Evolutionary conservation across 2,329 filamentous ascomycete species (phyloP).

Genomic region (Microascus cirrosus): DNA sequence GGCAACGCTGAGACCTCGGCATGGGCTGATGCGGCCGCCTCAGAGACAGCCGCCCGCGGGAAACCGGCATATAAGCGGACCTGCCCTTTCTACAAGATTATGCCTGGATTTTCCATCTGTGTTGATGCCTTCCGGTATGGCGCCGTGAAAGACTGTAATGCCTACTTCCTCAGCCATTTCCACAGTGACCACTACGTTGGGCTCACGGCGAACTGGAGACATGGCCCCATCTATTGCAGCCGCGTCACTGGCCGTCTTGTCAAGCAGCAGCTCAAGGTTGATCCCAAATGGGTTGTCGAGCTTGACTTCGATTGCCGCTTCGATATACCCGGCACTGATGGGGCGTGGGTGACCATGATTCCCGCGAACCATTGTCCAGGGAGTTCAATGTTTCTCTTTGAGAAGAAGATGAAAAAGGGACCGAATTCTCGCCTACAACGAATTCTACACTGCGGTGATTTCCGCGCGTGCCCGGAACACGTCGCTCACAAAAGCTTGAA

Average conservation of each 20-base stretch:
- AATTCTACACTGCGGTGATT: slow-evolving; percentile 91
- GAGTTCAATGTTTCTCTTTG: slow-evolving; percentile 85
- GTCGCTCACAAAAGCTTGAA: slow-evolving; percentile 70
- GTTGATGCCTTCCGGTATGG: slow-evolving; percentile 96
- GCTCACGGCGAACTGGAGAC: slow-evolving; percentile 74
- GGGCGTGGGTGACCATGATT: slow-evolving; percentile 86
- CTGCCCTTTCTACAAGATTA: slow-evolving; percentile 97
- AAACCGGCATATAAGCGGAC: slow-evolving; percentile 81
- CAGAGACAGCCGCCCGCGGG: slow-evolving; percentile 66
- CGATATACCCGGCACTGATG: slow-evolving; percentile 71
- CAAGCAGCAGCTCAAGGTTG: slow-evolving; percentile 72
- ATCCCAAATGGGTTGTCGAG: slow-evolving; percentile 73
- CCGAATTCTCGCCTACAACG: slow-evolving; percentile 54
- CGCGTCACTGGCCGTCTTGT: slow-evolving; percentile 85
- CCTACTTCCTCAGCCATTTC: slow-evolving; percentile 96
- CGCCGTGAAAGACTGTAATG: slow-evolving; percentile 80
- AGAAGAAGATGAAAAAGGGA: slow-evolving; percentile 59
- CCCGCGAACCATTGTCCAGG: slow-evolving; percentile 94
- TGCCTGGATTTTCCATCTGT: slow-evolving; percentile 84
- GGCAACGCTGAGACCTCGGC: slow-evolving; percentile 81
- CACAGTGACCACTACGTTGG: slow-evolving; percentile 97
- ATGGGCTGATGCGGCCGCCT: slow-evolving; percentile 77
- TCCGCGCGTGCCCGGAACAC: slow-evolving; percentile 79
- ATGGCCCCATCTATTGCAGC: slow-evolving; percentile 95
- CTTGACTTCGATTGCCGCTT: slow-evolving; percentile 74